A percentile compares a stretch with the other conserved stretches of the same genome.
Conservation (phyloP, 2,329 filamentous ascomycete species). For the Zasmidium angulare region DNA sequence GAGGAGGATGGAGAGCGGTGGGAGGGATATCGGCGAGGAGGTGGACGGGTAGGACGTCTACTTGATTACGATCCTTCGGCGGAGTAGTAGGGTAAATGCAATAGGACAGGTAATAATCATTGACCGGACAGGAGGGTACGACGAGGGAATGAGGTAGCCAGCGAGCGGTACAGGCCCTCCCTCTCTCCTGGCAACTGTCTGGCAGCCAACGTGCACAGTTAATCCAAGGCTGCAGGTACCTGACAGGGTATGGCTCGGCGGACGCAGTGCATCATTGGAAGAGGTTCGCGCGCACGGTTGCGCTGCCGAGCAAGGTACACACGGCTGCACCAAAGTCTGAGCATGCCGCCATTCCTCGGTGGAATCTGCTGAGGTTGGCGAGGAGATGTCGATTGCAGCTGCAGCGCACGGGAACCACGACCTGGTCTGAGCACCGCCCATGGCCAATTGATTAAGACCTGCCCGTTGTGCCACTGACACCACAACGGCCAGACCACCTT, state of each 20-base stretch:
- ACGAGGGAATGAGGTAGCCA: background rate
- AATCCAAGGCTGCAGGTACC: constrained; percentile 24
- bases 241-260: constrained; percentile 24
- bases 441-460: background rate
- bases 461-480: constrained; percentile 18
- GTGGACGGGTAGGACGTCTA: background rate
- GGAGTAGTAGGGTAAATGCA: background rate
- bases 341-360: constrained; percentile 20
- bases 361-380: constrained; percentile 15
- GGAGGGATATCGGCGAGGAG: background rate
- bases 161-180: constrained; percentile 1
- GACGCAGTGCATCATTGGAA: constrained; percentile 24
- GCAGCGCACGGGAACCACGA: too few relatives aligned
- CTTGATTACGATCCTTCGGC: constrained; percentile 11
- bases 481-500: background rate
- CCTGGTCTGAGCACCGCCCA: too few relatives aligned
- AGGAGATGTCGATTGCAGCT: constrained; percentile 13
- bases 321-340: constrained; percentile 8
- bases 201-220: constrained; percentile 13
- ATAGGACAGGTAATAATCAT: background rate
- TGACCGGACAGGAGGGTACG: background rate
- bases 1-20: background rate
- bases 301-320: constrained; percentile 27
- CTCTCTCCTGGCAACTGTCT: constrained; percentile 12
- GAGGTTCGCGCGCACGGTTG: constrained; percentile 17